Percentiles rank a stretch among this genome's conserved stretches.
These are phyloP conservation scores for Diophrys sp. DNA, from an alignment of 73 alveolate species.

Conservation along the genomic window DNA sequence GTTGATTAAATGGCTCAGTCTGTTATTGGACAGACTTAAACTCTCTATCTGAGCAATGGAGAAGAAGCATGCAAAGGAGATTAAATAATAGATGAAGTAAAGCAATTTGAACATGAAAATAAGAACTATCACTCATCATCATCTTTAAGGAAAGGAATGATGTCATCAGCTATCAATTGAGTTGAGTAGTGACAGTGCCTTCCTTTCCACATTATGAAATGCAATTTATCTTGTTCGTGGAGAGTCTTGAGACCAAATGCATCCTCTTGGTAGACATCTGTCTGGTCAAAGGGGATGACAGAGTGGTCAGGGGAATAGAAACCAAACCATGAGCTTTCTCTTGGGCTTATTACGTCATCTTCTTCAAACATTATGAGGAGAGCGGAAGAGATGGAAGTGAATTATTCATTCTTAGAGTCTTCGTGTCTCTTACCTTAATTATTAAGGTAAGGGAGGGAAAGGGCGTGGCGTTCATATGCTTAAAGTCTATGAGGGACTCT, in stretches of 20 bases:
- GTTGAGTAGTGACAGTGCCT: constrained; percentile 3
- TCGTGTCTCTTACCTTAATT: neutral
- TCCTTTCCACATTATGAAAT: constrained; percentile 11
- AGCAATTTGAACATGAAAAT: no score
- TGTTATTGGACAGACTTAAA: no score
- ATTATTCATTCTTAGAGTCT: neutral
- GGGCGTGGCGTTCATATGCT: no score
- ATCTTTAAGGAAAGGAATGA: constrained; percentile 6
- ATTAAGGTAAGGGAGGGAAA: no score
- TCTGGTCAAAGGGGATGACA: constrained; percentile 7
- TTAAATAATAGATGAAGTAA: no score
- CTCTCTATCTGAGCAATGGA: no score
- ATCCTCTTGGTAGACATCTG: constrained; percentile 14
- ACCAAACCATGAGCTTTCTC: constrained; percentile 37
- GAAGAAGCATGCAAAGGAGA: no score
- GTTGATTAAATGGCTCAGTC: no score
- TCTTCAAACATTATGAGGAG: constrained; percentile 13
- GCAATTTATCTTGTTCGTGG: constrained; percentile 8
- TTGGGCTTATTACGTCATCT: constrained; percentile 10
- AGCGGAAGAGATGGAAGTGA: neutral
- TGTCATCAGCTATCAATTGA: constrained; percentile 7
- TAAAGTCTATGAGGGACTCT: no score
- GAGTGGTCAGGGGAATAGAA: neutral
- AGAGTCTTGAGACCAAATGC: constrained; percentile 9
- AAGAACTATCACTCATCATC: neutral